Conservation (phyloP, 1,139 yeast genomes). For the Saccharomycopsis hybrid region DNA sequence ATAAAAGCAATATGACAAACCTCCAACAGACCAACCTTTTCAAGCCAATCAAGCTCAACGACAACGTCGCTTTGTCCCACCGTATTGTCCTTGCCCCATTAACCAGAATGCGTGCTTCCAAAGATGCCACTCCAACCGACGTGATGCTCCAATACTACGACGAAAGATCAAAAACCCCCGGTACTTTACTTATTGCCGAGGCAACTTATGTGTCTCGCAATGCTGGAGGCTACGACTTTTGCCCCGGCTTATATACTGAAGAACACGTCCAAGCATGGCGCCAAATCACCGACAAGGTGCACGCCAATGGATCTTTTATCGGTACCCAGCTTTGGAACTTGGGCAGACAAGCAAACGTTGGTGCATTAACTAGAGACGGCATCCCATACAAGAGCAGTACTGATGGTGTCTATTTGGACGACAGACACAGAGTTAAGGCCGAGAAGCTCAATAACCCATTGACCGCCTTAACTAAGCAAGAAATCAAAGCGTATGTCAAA, state of each 20-base stretch:
- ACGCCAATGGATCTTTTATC: slow-evolving; percentile 31
- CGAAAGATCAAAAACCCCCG: slow-evolving; percentile 32
- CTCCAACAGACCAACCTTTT: slow-evolving; percentile 34
- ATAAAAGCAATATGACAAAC: not conserved
- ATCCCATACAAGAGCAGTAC: slow-evolving; percentile 31
- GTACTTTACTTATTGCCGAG: slow-evolving; percentile 34
- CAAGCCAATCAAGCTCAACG: slow-evolving; percentile 44
- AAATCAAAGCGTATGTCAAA: slow-evolving; percentile 32
- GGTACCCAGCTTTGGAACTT: slow-evolving; percentile 37
- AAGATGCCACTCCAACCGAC: slow-evolving; percentile 23
- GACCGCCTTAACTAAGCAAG: slow-evolving; percentile 32
- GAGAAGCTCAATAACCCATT: slow-evolving; percentile 29
- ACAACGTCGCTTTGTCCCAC: slow-evolving; percentile 30
- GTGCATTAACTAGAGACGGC: slow-evolving; percentile 26
- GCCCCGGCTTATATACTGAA: slow-evolving; percentile 43
- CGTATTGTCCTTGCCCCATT: slow-evolving; percentile 48
- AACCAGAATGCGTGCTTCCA: slow-evolving; percentile 42
- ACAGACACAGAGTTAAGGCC: slow-evolving; percentile 30
- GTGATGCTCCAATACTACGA: slow-evolving; percentile 31
- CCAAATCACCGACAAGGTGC: slow-evolving; percentile 31
- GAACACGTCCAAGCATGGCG: slow-evolving; percentile 36
- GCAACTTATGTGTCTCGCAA: slow-evolving; percentile 30
- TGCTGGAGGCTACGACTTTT: slow-evolving; percentile 29
- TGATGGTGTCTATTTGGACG: slow-evolving; percentile 31
- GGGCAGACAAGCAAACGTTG: slow-evolving; percentile 33